These are phyloP conservation scores for Scheffersomyces spartinae DNA, from an alignment of 805 yeast species.

Conservation along the genomic window DNA sequence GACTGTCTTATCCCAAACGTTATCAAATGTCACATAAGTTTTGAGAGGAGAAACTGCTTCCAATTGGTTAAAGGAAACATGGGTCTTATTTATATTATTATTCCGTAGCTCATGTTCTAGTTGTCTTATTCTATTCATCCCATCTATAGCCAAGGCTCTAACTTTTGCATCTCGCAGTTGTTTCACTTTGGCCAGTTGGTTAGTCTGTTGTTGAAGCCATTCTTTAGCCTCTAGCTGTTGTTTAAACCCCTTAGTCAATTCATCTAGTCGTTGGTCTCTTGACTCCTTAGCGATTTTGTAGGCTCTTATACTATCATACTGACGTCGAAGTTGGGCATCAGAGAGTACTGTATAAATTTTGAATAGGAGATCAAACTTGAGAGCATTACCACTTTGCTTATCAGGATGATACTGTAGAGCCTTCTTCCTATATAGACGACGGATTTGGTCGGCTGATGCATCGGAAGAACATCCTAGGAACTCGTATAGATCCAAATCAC, in stretches of 20 bases:
- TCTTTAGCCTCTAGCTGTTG: conserved; percentile 12
- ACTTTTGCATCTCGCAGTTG: conserved; percentile 7
- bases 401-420: conserved; percentile 32
- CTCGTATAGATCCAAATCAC: no score
- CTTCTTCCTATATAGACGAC: conserved; percentile 21
- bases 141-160: conserved; percentile 3
- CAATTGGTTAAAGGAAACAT: no score
- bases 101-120: conserved; percentile 1
- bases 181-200: neutral
- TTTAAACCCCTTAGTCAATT: conserved; percentile 14
- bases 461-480: no score
- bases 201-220: conserved; percentile 1
- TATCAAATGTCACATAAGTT: no score
- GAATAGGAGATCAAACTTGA: conserved; percentile 20
- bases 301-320: conserved; percentile 20
- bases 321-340: conserved; percentile 10
- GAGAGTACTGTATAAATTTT: conserved; percentile 20
- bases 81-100: no score
- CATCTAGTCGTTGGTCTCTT: conserved; percentile 8
- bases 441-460: no score
- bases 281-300: conserved; percentile 5
- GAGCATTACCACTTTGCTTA: no score
- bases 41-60: no score
- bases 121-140: neutral
- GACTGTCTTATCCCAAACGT: conserved; percentile 9